Evolutionary conservation across 2,329 filamentous ascomycete species (phyloP).

Genomic region (Hymenoscyphus salicellus): DNA sequence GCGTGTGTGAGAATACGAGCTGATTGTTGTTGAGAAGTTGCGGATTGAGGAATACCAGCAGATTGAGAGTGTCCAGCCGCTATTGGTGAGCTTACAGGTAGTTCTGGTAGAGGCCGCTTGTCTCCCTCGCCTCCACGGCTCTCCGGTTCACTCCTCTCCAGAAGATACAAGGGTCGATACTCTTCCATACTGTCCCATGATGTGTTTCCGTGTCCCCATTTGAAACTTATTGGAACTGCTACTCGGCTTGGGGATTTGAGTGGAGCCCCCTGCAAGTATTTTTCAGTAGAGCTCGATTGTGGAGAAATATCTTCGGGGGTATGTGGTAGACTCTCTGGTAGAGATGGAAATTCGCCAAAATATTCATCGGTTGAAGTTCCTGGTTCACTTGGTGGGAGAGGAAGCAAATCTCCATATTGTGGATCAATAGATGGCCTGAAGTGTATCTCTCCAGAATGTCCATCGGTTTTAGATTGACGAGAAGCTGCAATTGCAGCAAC

Average conservation of each 20-base stretch:
- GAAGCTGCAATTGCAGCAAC: constrained; percentile 43
- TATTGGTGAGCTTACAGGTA: constrained; percentile 43
- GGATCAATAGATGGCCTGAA: constrained; percentile 66
- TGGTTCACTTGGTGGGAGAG: constrained; percentile 59
- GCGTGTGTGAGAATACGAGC: too few relatives aligned
- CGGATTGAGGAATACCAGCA: too few relatives aligned
- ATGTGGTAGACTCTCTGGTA: constrained; percentile 60
- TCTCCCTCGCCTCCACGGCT: constrained; percentile 33
- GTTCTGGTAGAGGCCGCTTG: constrained; percentile 41
- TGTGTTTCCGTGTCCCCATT: constrained; percentile 44
- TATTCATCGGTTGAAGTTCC: constrained; percentile 44
- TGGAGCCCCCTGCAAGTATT: constrained; percentile 30
- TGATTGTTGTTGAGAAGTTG: too few relatives aligned
- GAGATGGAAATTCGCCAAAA: constrained; percentile 45
- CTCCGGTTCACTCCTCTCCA: constrained; percentile 63
- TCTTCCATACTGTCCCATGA: constrained; percentile 66
- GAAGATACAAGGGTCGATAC: constrained; percentile 77
- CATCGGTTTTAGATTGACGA: constrained; percentile 37
- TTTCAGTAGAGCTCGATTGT: constrained; percentile 19
- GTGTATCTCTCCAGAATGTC: constrained; percentile 41
- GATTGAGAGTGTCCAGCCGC: too few relatives aligned
- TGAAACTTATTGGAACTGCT: constrained; percentile 55
- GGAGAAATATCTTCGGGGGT: constrained; percentile 28
- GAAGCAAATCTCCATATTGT: constrained; percentile 62
- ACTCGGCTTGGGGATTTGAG: constrained; percentile 46